Evolutionary conservation across 2,329 filamentous ascomycete genomes (phyloP).

Genomic region (Cordyceps javanica): DNA sequence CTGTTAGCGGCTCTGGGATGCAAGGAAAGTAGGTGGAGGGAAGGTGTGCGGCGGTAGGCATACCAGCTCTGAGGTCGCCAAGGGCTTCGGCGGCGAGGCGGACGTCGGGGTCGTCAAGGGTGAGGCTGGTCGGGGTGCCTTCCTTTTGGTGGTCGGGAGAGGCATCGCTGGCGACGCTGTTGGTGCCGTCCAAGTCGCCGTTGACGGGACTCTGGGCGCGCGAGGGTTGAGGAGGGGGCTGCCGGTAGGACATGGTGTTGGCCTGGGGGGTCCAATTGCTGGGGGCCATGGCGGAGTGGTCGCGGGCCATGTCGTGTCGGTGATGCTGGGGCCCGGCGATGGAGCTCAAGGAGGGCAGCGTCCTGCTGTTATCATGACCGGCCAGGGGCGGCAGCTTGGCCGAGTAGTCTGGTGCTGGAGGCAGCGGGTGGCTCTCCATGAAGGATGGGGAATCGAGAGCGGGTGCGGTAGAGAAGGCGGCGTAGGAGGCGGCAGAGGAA

Average conservation of each 20-base stretch:
- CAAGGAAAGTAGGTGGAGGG: background rate
- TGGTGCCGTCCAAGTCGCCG: constrained; percentile 43
- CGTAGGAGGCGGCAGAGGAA: background rate
- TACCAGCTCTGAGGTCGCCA: constrained; percentile 68
- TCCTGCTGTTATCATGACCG: constrained; percentile 24
- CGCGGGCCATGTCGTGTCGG: constrained; percentile 15
- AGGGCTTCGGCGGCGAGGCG: constrained; percentile 68
- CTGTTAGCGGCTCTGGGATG: constrained; percentile 14
- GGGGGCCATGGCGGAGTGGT: constrained; percentile 9
- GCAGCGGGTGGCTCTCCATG: constrained; percentile 3
- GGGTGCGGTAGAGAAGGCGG: background rate
- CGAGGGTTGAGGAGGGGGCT: constrained; percentile 18
- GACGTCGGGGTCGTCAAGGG: constrained; percentile 60
- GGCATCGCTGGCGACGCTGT: constrained; percentile 33
- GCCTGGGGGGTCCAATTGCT: constrained; percentile 27
- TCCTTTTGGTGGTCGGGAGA: constrained; percentile 44
- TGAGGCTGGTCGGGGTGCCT: constrained; percentile 45
- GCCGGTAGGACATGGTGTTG: constrained; percentile 41
- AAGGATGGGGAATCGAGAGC: too few relatives aligned
- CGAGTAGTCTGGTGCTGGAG: constrained; percentile 22
- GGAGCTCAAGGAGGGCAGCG: constrained; percentile 31
- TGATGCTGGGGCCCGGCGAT: constrained; percentile 25
- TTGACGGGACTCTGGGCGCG: constrained; percentile 39
- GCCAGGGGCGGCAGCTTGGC: constrained; percentile 19
- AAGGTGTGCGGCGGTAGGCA: constrained; percentile 23